A percentile compares a stretch with the other conserved stretches of the same genome.
Conservation (phyloP, 306 rosid genomes). For the Biancaea sappan region DNA sequence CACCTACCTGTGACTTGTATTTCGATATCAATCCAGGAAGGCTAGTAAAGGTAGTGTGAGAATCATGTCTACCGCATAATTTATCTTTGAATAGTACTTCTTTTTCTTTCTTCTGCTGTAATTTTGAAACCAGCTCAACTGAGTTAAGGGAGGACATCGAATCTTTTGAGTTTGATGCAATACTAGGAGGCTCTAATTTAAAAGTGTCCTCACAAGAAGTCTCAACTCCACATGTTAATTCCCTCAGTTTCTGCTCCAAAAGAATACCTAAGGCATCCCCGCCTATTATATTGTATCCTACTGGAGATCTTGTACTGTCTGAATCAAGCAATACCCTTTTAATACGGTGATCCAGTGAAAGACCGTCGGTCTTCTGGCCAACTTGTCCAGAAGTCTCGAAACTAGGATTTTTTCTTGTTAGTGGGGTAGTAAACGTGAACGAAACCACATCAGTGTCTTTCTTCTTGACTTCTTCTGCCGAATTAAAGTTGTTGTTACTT, state of each 20-base stretch:
- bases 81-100: conserved; percentile 28
- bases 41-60: conserved; percentile 42
- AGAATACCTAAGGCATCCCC: conserved; percentile 75
- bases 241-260: conserved; percentile 79
- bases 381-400: conserved; percentile 46
- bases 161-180: conserved; percentile 41
- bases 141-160: conserved; percentile 35
- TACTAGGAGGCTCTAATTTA: conserved; percentile 42
- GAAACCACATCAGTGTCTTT: conserved; percentile 78
- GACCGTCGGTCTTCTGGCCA: conserved; percentile 30
- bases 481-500: conserved; percentile 34
- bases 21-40: conserved; percentile 44
- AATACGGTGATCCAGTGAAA: conserved; percentile 44
- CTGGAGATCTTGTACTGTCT: conserved; percentile 53
- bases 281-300: conserved; percentile 59
- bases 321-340: conserved; percentile 49
- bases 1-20: conserved; percentile 53
- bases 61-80: conserved; percentile 31
- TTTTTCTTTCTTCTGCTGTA: conserved; percentile 46
- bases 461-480: conserved; percentile 57
- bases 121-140: conserved; percentile 35
- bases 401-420: conserved; percentile 51
- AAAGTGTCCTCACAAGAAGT: conserved; percentile 44
- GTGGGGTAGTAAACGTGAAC: conserved; percentile 79
- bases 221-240: conserved; percentile 54